Conservation (phyloP, 2,329 filamentous ascomycete genomes). For the Tolypocladium tropicale region DNA sequence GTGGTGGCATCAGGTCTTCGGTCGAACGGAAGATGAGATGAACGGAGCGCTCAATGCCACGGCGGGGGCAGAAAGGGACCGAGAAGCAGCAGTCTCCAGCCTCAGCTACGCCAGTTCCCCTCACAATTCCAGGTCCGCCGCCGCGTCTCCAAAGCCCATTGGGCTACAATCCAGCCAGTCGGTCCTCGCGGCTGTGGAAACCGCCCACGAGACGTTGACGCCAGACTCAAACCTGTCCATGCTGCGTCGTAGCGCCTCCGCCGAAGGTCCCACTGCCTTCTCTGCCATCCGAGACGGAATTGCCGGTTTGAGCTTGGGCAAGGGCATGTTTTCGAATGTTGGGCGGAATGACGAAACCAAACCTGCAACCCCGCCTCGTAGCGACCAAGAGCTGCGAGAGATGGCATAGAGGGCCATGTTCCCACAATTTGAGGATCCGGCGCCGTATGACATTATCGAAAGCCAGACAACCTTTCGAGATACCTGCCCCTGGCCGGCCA, state of each 20-base stretch:
- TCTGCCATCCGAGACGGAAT: slow-evolving; percentile 37
- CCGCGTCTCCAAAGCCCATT: slow-evolving; percentile 26
- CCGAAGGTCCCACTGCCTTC: slow-evolving; percentile 33
- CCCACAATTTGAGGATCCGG: slow-evolving; percentile 14
- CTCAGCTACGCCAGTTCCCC: slow-evolving; percentile 18
- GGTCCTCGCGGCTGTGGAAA: slow-evolving; percentile 50
- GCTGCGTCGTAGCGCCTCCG: slow-evolving; percentile 33
- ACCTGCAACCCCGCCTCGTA: slow-evolving; percentile 13
- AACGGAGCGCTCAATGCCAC: slow-evolving; percentile 56
- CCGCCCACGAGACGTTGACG: slow-evolving; percentile 41
- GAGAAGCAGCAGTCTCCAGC: slow-evolving; percentile 24
- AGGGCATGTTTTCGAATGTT: slow-evolving; percentile 28
- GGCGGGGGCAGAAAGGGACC: slow-evolving; percentile 36
- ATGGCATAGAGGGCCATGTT: slow-evolving; percentile 36
- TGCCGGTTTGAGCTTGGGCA: slow-evolving; percentile 37
- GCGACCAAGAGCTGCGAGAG: slow-evolving; percentile 33
- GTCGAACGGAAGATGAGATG: slow-evolving; percentile 84
- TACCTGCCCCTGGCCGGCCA: not conserved
- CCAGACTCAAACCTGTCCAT: slow-evolving; percentile 24
- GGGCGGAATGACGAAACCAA: slow-evolving; percentile 15
- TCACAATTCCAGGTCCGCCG: slow-evolving; percentile 10
- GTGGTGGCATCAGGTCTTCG: slow-evolving; percentile 90
- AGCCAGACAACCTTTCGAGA: slow-evolving; percentile 16
- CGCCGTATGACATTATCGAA: slow-evolving; percentile 22
- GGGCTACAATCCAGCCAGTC: slow-evolving; percentile 33